Evolutionary conservation across 1,139 yeast species (phyloP).

Genomic region (Torulaspora globosa): DNA sequence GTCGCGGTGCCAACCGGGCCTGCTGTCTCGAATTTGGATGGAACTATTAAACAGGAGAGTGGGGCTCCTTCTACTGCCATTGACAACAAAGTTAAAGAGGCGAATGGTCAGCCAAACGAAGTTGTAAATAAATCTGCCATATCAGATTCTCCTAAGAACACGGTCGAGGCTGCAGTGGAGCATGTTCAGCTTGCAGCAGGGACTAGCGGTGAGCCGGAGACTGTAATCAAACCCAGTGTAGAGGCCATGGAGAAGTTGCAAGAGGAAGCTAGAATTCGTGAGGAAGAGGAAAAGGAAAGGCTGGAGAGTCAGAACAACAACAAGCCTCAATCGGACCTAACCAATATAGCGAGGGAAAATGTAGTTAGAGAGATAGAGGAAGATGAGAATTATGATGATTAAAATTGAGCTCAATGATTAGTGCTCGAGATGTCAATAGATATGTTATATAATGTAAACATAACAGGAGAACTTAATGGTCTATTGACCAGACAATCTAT

Average conservation of each 20-base stretch:
- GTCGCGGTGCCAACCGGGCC: background rate
- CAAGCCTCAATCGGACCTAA: slow-evolving; percentile 36
- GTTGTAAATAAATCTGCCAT: background rate
- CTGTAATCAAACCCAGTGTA: slow-evolving; percentile 43
- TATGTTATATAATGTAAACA: slow-evolving; percentile 2
- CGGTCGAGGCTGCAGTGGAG: slow-evolving; percentile 10
- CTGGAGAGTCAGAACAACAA: slow-evolving; percentile 12
- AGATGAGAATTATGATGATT: slow-evolving; percentile 81
- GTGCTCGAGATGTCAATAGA: slow-evolving; percentile 1
- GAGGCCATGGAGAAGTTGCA: slow-evolving; percentile 41
- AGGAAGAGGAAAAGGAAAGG: slow-evolving; percentile 37
- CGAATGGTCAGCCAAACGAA: background rate
- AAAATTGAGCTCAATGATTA: slow-evolving; percentile 18
- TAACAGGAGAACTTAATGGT: background rate
- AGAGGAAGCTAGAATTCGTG: slow-evolving; percentile 43
- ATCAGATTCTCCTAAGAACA: background rate
- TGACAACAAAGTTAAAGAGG: background rate
- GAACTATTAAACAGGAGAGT: background rate
- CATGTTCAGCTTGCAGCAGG: slow-evolving; percentile 1
- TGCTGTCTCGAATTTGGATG: background rate
- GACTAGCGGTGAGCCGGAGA: slow-evolving; percentile 18
- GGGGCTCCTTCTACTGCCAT: background rate
- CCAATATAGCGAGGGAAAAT: slow-evolving; percentile 44
- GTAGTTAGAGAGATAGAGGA: slow-evolving; percentile 76
- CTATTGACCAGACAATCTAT: background rate